Base-by-base conservation (phyloP, 768 basidiomycete species). In the Cystobasidiopsis lactophilus region DNA sequence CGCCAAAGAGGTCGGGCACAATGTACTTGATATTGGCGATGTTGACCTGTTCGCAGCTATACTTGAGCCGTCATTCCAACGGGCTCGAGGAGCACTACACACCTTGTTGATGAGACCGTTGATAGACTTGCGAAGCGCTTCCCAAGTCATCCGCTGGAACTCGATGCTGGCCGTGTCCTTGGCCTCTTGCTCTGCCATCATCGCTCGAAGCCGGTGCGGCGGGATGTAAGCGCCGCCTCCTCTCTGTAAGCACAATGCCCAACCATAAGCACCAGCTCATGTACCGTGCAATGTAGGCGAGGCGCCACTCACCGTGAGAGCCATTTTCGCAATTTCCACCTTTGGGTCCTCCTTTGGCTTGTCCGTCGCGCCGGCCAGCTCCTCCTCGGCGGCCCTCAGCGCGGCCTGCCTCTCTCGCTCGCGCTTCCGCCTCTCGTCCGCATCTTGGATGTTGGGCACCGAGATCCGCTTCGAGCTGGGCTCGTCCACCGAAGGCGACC, bases 61-160 rank as follows among this genome's bases (percentile, higher is more conserved):
- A 7, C 9, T 10, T 43, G 11, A 43, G 41, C 7, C 10, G 7
- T 24, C 19, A 24, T 43, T 24, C 41, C 13, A 24, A 10, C 23
- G 23, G 13, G 41, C 19, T 9, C 19, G n/a, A 19, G 23, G 11
- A 43, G 9, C 19, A 43, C 9, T 9, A 43, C 11, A 11, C 70
- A 98, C 85, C 73, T 93, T 82, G 73, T 98, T 98, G 73, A 96
- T 91, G 60, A 96, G 81, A 85, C 93, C 93, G 27, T 93, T 96
- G 63, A 98, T 82, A 48, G 81, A 84, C 69, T 98, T 98, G 64
- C 89, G 79, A 55, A 98, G 70, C 1, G 93, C 93, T 63, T 98
- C 93, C 93, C 93, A 98, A 10, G 85, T 83, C 54, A 98, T 69
- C 10, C 93, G 75, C 67, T 98, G 93, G 67, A 82, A 96, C 68